Base-by-base conservation (phyloP, 2,329 filamentous ascomycete species). In the Clonostachys chloroleuca region DNA sequence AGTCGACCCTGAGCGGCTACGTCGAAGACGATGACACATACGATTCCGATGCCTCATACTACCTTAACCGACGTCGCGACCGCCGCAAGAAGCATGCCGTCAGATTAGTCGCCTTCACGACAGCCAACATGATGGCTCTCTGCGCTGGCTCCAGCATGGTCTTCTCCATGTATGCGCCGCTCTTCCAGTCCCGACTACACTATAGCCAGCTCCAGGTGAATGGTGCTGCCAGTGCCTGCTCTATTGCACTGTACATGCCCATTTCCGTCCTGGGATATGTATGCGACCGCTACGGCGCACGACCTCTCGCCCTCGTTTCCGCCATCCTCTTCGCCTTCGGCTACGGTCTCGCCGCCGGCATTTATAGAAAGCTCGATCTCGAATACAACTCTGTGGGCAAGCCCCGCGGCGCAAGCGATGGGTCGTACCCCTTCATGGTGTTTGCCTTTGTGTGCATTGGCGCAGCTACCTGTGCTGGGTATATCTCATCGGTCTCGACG, bases 181-280 rank as follows among this genome's bases (percentile, higher is more conserved):
- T 95, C 43, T 90, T 99, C 70, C 89, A 96, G 65, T 86, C 86
- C 47, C 84, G 85, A 41, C 77, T 99, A 45, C 86, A 84, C 60
- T 99, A 97, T 69, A 86, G 84, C 4, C 94, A 99, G 68, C 80
- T 94, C 52, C 89, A 94, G 64, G 90, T 99, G 67, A 97, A 97
- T 66, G 83, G 86, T 42, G 84, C 96, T 42, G 87, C 89, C 51
- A 95, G 95, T 56, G 85, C 87, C 14, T 90, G 90, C 47, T 92
- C 92, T 62, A 72, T 97, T 37, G 86, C 89, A 36, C 84, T 95
- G 72, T 99, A 99, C 69, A 78, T 96, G 6, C 89, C 89, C n/a
- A 91, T 97, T 4, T 88, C 92, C 3, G 57, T 94, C 39, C 86
- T 95, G 58, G 94, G 94, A 36, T 95, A 92, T 66, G 72, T 95